Evolutionary conservation across 257 asterid species (phyloP), one percentile per base, ranked within the genome.

Genomic region (Przewalskia tangutica): DNA sequence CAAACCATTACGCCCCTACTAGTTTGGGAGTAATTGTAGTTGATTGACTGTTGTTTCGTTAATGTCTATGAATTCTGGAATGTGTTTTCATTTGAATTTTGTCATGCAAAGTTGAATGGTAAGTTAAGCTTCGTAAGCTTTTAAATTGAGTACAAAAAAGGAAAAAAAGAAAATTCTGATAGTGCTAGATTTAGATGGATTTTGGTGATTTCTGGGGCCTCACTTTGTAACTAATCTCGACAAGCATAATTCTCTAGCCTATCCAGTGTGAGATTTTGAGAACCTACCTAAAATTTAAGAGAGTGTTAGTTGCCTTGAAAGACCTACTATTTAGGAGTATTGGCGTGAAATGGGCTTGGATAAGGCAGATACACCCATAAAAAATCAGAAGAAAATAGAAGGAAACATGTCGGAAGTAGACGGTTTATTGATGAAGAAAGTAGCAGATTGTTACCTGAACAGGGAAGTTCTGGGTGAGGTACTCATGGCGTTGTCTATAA

Each of bases 401-500:
- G 18, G 13, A 70, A 44, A 51, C 44, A 70, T 70, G 77, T 6
- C 77, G 3, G 36, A 42, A 70, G 56, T 70, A 20, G 4, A 70
- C 38, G 18, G 11, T 44, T 70, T 44, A 70, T 44, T 44, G 56
- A 14, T 84, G 10, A 93, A 91, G 88, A 92, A 90, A 84, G 97
- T 95, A 16, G 97, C 94, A 78, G 97, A 92, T 88, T 97, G 97
- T 79, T 95, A 95, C 83, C 91, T 91, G 77, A 95, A 91, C 83
- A 90, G 93, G 18, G 97, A 91, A 80, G 88, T 89, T 20, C 95
- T 95, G 14, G 97, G 97, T 60, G 97, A 86, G 98, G 98, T 53
- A 92, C 99, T n/a, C 91, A 94, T 64, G 99, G 99, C 38, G 98
- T 92, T 81, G 97, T 95, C 76, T 92, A 77, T 90, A 95, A 94